Evolutionary conservation across 73 alveolate genomes (phyloP).

Genomic region (Loxodes magnus): DNA sequence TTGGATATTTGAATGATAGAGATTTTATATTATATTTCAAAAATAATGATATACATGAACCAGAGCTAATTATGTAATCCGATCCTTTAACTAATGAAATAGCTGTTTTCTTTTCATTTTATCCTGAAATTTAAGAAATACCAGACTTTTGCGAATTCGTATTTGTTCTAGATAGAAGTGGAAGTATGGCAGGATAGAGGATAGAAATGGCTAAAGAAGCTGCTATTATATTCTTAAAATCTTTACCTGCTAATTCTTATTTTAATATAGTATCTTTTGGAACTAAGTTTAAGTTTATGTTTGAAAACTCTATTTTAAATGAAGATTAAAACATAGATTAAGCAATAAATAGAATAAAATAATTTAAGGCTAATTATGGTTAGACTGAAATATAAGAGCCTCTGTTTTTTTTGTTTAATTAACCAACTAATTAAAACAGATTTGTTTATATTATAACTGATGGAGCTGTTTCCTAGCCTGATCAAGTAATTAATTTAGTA

Average conservation of each 20-base stretch:
- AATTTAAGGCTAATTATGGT: slow-evolving; percentile 47
- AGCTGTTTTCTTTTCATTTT: no score
- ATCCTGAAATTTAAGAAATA: no score
- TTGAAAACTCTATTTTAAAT: slow-evolving; percentile 35
- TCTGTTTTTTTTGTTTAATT: slow-evolving; percentile 14
- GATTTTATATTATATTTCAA: no score
- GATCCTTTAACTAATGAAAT: no score
- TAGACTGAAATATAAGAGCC: slow-evolving; percentile 82
- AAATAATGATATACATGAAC: no score
- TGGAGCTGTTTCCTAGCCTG: slow-evolving; percentile 64
- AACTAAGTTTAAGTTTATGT: slow-evolving; percentile 25
- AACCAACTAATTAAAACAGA: slow-evolving; percentile 27
- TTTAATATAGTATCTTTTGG: slow-evolving; percentile 49
- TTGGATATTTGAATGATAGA: no score
- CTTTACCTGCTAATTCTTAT: slow-evolving; percentile 54
- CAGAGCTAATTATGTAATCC: no score
- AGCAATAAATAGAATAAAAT: slow-evolving; percentile 19
- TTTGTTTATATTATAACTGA: slow-evolving; percentile 80
- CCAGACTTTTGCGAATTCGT: slow-evolving; percentile 44
- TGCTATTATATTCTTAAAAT: slow-evolving; percentile 35
- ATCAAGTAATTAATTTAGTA: slow-evolving; percentile 33
- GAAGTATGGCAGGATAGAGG: slow-evolving; percentile 53
- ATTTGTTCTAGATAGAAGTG: slow-evolving; percentile 62
- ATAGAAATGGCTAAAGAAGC: slow-evolving; percentile 57
- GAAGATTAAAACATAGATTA: slow-evolving; percentile 24